These are phyloP conservation scores for Diaporthe longicolla DNA, from an alignment of 2,329 filamentous ascomycete species.

Conservation along the genomic window DNA sequence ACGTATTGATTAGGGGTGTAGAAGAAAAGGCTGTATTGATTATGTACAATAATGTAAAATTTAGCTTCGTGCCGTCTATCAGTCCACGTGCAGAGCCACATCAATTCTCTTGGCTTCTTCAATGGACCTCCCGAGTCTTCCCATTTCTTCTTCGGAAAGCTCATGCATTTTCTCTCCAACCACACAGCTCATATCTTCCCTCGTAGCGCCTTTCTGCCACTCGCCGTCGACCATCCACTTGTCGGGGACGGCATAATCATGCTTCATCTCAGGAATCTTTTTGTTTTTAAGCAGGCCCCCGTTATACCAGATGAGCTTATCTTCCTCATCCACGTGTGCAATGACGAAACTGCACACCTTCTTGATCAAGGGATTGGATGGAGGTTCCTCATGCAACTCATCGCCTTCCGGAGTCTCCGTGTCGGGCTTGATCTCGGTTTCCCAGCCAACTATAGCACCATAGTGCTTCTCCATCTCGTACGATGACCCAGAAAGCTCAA, in stretches of 20 bases:
- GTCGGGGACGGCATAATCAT: conserved; percentile 53
- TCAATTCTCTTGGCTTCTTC: conserved; percentile 45
- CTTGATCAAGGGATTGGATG: background rate
- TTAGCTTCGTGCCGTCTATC: background rate
- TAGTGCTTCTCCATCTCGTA: conserved; percentile 60
- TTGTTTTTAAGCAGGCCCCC: conserved; percentile 60
- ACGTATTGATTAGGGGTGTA: too few relatives aligned
- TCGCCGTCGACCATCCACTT: conserved; percentile 58
- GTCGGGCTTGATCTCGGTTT: conserved; percentile 6
- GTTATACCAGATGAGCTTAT: conserved; percentile 59
- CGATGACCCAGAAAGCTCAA: conserved; percentile 55
- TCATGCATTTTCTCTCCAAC: conserved; percentile 37
- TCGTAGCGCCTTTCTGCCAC: conserved; percentile 54
- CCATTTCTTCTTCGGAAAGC: conserved; percentile 37
- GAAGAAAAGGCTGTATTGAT: background rate
- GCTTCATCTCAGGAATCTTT: conserved; percentile 45
- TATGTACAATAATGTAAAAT: background rate
- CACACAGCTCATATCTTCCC: conserved; percentile 57
- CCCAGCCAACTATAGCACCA: conserved; percentile 57
- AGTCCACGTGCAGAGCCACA: conserved; percentile 4
- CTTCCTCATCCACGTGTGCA: conserved; percentile 57
- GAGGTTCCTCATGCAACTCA: background rate
- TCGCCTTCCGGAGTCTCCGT: background rate
- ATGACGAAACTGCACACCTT: conserved; percentile 59
- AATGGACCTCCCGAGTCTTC: conserved; percentile 41